Conservation (phyloP, 2,329 filamentous ascomycete genomes). For the Pezicula neosporulosa region DNA sequence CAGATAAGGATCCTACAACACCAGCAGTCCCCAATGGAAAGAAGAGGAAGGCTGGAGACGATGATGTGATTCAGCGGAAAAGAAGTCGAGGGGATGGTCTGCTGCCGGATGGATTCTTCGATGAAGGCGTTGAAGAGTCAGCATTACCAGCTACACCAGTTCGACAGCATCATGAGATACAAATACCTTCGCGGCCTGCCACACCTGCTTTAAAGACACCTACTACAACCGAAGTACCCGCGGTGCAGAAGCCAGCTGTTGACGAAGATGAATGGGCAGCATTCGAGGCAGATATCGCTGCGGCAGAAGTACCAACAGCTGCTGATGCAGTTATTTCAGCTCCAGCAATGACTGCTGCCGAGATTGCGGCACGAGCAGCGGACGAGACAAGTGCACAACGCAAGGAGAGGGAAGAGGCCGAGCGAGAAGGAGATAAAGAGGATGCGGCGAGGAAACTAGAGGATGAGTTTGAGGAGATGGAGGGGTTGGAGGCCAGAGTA, state of each 20-base stretch:
- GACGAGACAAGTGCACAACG: constrained; percentile 46
- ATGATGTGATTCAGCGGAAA: constrained; percentile 37
- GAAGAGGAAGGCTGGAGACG: constrained; percentile 47
- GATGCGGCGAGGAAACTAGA: constrained; percentile 71
- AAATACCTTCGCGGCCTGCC: constrained; percentile 61
- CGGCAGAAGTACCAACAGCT: constrained; percentile 30
- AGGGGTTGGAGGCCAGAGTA: constrained; percentile 70
- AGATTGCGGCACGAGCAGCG: constrained; percentile 52
- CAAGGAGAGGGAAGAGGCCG: constrained; percentile 46
- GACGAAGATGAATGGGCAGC: constrained; percentile 84
- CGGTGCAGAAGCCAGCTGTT: constrained; percentile 32
- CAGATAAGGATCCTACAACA: constrained; percentile 4
- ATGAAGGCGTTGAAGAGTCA: constrained; percentile 15
- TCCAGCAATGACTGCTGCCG: constrained; percentile 61
- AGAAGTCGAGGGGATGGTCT: constrained; percentile 34
- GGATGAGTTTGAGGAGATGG: constrained; percentile 81
- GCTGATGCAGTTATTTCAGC: constrained; percentile 62
- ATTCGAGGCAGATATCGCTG: constrained; percentile 78
- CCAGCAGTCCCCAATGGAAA: constrained; percentile 25
- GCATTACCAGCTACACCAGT: constrained; percentile 28
- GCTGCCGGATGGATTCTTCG: constrained; percentile 30
- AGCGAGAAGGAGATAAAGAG: constrained; percentile 66
- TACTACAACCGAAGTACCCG: constrained; percentile 35
- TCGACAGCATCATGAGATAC: constrained; percentile 46
- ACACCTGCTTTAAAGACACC: constrained; percentile 45